Percentiles rank a stretch among this genome's conserved stretches.
phyloP scores from a whole-genome alignment of 768 basidiomycete species.

The Rhodotorula diobovata region DNA sequence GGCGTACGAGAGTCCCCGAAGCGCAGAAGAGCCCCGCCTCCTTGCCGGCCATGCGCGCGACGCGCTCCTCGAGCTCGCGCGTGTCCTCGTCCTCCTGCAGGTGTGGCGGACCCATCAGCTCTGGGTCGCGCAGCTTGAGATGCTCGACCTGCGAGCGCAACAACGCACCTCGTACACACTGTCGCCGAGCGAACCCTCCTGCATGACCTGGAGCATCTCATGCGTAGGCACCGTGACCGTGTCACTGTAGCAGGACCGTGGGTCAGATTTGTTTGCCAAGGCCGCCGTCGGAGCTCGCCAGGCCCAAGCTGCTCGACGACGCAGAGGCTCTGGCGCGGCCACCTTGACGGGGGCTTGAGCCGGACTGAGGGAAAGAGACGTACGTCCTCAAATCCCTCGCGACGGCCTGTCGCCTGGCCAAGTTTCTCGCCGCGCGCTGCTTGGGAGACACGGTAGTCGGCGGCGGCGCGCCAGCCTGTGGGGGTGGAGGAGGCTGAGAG shows the following conservation, averaged over 20 bases:
- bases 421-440: background rate
- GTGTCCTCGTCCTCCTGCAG: conserved; percentile 50
- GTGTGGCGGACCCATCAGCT: too few relatives aligned
- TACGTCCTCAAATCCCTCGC: conserved; percentile 30
- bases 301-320: too few relatives aligned
- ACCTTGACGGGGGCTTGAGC: too few relatives aligned
- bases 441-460: background rate
- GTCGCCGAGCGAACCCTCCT: conserved; percentile 40
- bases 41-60: conserved; percentile 61
- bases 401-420: background rate
- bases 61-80: conserved; percentile 47
- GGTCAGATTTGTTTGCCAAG: too few relatives aligned
- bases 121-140: too few relatives aligned
- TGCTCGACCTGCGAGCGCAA: too few relatives aligned
- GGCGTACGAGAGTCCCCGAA: conserved; percentile 80
- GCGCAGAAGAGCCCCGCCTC: conserved; percentile 83
- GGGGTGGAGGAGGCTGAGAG: background rate
- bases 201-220: conserved; percentile 39
- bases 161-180: conserved; percentile 36
- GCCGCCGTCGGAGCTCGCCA: too few relatives aligned
- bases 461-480: too few relatives aligned
- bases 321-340: too few relatives aligned
- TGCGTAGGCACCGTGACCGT: conserved; percentile 42
- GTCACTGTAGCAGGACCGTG: conserved; percentile 21
- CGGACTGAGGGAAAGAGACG: background rate